Conservation (phyloP, 805 yeast genomes). For the Zygosaccharomyces lentus region DNA sequence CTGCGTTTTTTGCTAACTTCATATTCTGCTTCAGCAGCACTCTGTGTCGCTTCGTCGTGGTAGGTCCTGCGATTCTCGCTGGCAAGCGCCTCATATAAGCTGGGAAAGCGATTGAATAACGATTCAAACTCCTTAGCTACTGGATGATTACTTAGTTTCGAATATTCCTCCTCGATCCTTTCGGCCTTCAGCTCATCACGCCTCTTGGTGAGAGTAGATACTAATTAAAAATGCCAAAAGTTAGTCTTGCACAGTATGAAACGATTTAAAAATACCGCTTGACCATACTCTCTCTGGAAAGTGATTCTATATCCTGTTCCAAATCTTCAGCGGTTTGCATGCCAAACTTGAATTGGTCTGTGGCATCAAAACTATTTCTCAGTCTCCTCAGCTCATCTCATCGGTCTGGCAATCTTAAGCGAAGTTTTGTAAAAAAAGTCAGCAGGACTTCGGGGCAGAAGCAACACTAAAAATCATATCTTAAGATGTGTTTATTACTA, state of each 20-base stretch:
- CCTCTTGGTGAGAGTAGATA: constrained; percentile 16
- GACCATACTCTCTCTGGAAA: constrained; percentile 34
- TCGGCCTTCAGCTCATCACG: constrained; percentile 13
- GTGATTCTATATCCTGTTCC: constrained; percentile 37
- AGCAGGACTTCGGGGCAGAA: not conserved
- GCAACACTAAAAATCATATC: not conserved
- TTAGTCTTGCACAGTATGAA: not conserved
- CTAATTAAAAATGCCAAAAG: constrained; percentile 5
- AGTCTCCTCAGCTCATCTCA: not conserved
- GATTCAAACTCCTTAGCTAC: constrained; percentile 19
- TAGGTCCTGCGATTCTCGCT: not conserved
- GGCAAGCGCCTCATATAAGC: constrained; percentile 18
- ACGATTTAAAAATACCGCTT: not conserved
- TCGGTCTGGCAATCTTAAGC: not conserved
- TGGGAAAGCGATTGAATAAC: constrained; percentile 24
- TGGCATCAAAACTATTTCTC: not conserved
- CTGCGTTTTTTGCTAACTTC: not conserved
- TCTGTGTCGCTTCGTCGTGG: not conserved
- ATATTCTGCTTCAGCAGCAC: not conserved
- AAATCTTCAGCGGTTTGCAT: constrained; percentile 33
- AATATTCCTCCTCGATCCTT: constrained; percentile 6
- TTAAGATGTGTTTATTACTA: constrained; percentile 71
- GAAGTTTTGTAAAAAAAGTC: not conserved
- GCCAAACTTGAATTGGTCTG: not conserved
- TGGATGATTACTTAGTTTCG: constrained; percentile 9